These are phyloP conservation scores for Leccinum subrobustum DNA, from an alignment of 1,284 basidiomycete species.

Conservation along the genomic window DNA sequence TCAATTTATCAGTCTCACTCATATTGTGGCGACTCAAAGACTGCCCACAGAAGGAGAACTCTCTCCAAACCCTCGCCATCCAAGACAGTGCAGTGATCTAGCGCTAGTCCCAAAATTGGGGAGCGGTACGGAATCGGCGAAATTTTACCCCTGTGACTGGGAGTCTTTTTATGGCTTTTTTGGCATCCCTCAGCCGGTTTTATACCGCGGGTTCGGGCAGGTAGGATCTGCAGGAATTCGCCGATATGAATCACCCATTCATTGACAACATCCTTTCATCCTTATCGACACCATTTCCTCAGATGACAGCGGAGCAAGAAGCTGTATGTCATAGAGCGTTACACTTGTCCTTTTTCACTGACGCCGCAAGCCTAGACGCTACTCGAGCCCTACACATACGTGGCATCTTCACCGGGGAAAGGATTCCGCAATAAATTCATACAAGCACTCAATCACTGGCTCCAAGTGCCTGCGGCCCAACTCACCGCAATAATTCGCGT, in stretches of 20 bases:
- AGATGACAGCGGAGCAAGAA: slow-evolving; percentile 20
- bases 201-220: slow-evolving; percentile 11
- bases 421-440: slow-evolving; percentile 89
- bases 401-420: slow-evolving; percentile 89
- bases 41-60: background rate
- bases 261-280: slow-evolving; percentile 26
- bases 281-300: slow-evolving; percentile 13
- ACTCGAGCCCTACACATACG: slow-evolving; percentile 89
- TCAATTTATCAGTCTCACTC: slow-evolving; percentile 8
- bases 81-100: slow-evolving; percentile 2
- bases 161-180: slow-evolving; percentile 1
- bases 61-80: background rate
- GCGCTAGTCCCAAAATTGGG: slow-evolving; percentile 5
- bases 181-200: slow-evolving; percentile 1
- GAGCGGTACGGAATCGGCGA: background rate
- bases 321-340: slow-evolving; percentile 13
- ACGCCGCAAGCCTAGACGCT: slow-evolving; percentile 41
- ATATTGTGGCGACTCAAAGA: slow-evolving; percentile 5
- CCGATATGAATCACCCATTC: slow-evolving; percentile 22
- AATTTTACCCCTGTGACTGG: background rate
- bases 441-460: slow-evolving; percentile 92
- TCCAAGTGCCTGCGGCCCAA: slow-evolving; percentile 74
- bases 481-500: slow-evolving; percentile 75
- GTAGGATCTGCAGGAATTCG: background rate
- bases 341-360: background rate